A percentile compares a stretch with the other conserved stretches of the same genome.
These are phyloP conservation scores for Cudoniella acicularis DNA, from an alignment of 495 filamentous ascomycete genomes.

Conservation along the genomic window DNA sequence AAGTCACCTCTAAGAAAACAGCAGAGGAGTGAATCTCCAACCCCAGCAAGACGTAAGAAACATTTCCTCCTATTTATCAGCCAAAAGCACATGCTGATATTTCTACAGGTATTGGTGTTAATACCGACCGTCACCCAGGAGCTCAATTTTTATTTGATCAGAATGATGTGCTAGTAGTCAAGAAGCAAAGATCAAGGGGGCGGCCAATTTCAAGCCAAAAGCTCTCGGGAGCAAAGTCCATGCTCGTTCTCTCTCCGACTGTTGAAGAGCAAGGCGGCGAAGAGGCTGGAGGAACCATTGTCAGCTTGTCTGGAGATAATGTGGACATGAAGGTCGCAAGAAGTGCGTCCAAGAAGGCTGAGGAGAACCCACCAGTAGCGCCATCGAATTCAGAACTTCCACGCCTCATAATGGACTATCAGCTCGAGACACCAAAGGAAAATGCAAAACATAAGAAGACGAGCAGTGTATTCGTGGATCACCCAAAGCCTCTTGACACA, in stretches of 20 bases:
- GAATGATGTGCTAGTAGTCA: conserved; percentile 9
- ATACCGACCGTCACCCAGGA: neutral
- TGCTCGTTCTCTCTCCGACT: conserved; percentile 30
- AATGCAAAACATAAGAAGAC: too few species aligned
- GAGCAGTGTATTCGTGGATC: too few species aligned
- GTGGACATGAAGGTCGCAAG: neutral
- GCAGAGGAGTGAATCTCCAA: conserved; percentile 21
- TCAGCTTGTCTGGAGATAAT: neutral
- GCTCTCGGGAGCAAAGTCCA: conserved; percentile 17
- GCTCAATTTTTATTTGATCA: neutral
- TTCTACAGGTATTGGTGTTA: neutral
- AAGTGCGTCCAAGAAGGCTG: neutral
- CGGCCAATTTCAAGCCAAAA: conserved; percentile 20
- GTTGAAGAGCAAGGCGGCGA: conserved; percentile 29
- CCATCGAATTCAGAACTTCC: too few species aligned
- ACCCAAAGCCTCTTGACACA: neutral
- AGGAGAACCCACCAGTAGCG: too few species aligned
- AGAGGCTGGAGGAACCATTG: neutral
- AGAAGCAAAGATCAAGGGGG: conserved; percentile 26
- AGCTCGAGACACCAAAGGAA: too few species aligned
- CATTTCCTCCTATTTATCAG: neutral
- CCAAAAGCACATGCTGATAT: neutral
- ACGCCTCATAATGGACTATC: too few species aligned
- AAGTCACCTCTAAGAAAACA: conserved; percentile 2
- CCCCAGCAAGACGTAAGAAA: conserved; percentile 19